phyloP scores from a whole-genome alignment of 306 rosid species.

The Begonia loranthoides region DNA sequence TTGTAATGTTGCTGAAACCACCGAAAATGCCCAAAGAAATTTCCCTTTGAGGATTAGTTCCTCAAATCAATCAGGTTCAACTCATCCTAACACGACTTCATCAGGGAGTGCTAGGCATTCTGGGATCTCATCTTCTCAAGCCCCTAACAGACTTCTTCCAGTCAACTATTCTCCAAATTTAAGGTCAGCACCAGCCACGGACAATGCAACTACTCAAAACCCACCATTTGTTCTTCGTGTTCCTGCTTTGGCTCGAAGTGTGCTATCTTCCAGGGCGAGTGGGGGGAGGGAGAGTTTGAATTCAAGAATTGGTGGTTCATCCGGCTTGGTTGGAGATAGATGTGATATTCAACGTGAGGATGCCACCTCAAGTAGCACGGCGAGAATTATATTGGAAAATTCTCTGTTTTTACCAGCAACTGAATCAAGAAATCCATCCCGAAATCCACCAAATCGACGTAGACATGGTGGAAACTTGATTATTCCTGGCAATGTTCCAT shows the following conservation, averaged over 20 bases:
- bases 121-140: constrained; percentile 31
- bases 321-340: constrained; percentile 38
- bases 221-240: constrained; percentile 38
- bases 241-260: constrained; percentile 53
- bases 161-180: constrained; percentile 38
- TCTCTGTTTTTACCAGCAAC: constrained; percentile 55
- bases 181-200: constrained; percentile 40
- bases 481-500: constrained; percentile 57
- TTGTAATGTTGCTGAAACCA: constrained; percentile 31
- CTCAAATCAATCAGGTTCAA: constrained; percentile 40
- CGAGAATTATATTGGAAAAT: constrained; percentile 46
- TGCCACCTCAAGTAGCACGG: constrained; percentile 36
- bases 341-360: constrained; percentile 36
- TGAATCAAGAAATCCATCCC: constrained; percentile 45
- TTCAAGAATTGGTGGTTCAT: constrained; percentile 41
- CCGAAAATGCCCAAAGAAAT: constrained; percentile 51
- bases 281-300: constrained; percentile 58
- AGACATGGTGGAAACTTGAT: constrained; percentile 27
- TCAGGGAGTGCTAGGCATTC: constrained; percentile 47
- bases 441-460: constrained; percentile 36
- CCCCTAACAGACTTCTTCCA: constrained; percentile 34
- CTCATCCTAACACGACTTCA: constrained; percentile 9
- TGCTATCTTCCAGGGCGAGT: constrained; percentile 51
- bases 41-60: constrained; percentile 53
- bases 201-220: constrained; percentile 40